These are phyloP conservation scores for Cymbopogon citratus DNA, from an alignment of 176 grass and related monocot species.

Conservation along the genomic window DNA sequence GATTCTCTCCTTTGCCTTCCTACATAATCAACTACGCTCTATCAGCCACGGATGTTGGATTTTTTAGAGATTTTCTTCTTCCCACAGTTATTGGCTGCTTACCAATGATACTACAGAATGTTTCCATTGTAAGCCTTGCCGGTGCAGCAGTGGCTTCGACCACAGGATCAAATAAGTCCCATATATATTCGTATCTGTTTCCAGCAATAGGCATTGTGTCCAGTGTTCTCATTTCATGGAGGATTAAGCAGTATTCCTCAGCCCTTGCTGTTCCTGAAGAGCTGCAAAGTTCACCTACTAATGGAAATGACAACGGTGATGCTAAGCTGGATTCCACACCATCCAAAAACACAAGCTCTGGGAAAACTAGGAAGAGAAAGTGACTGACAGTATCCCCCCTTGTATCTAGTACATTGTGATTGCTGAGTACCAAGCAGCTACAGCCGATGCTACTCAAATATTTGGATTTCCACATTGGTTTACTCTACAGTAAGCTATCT, in stretches of 20 bases:
- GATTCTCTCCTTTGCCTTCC: slow-evolving; percentile 87
- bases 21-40: slow-evolving; percentile 94
- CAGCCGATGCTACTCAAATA: neutral
- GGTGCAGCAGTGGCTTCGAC: slow-evolving; percentile 67
- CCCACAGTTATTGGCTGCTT: slow-evolving; percentile 87
- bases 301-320: slow-evolving; percentile 16
- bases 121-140: slow-evolving; percentile 86
- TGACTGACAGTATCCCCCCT: neutral
- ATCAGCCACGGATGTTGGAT: slow-evolving; percentile 71
- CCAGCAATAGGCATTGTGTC: slow-evolving; percentile 77
- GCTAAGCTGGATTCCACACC: neutral
- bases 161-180: slow-evolving; percentile 66
- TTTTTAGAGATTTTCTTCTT: slow-evolving; percentile 88
- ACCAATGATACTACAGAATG: slow-evolving; percentile 97
- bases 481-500: neutral
- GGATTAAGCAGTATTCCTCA: slow-evolving; percentile 88
- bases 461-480: neutral
- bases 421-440: neutral
- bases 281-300: slow-evolving; percentile 2
- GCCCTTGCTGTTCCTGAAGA: slow-evolving; percentile 55
- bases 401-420: neutral
- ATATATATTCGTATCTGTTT: slow-evolving; percentile 63
- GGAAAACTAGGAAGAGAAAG: slow-evolving; percentile 33
- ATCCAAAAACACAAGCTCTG: slow-evolving; percentile 14
- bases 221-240: slow-evolving; percentile 85